A percentile compares a stretch with the other conserved stretches of the same genome.
Evolutionary conservation across 2,329 filamentous ascomycete species (phyloP).

Genomic region (Cladobotryum mycophilum): DNA sequence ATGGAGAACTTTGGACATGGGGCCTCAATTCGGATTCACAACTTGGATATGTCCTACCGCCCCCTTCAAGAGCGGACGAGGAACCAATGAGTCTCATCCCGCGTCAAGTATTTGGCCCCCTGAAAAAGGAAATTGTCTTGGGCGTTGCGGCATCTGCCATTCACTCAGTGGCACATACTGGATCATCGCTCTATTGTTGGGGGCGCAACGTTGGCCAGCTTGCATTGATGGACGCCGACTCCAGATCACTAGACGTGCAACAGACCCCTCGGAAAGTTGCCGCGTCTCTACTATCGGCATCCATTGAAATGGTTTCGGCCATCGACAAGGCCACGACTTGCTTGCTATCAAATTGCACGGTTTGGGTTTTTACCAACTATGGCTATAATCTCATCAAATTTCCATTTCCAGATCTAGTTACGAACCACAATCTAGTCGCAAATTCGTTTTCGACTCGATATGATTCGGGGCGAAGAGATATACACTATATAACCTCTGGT

Average conservation of each 20-base stretch:
- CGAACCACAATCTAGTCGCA: slow-evolving; percentile 61
- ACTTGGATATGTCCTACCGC: slow-evolving; percentile 74
- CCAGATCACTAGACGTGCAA: slow-evolving; percentile 82
- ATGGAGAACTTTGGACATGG: slow-evolving; percentile 93
- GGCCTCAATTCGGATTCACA: slow-evolving; percentile 82
- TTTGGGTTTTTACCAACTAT: slow-evolving; percentile 93
- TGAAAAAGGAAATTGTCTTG: slow-evolving; percentile 78
- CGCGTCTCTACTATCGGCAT: slow-evolving; percentile 62
- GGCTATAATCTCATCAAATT: slow-evolving; percentile 90
- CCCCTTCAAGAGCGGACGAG: slow-evolving; percentile 62
- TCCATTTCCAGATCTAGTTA: slow-evolving; percentile 63
- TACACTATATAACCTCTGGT: slow-evolving; percentile 72
- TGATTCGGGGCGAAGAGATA: slow-evolving; percentile 60
- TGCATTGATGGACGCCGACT: slow-evolving; percentile 90
- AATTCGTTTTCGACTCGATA: slow-evolving; percentile 45
- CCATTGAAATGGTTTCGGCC: slow-evolving; percentile 73
- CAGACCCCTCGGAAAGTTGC: slow-evolving; percentile 78
- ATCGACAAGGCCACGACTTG: slow-evolving; percentile 87
- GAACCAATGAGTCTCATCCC: slow-evolving; percentile 76
- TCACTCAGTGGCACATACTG: slow-evolving; percentile 85
- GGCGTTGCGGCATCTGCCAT: slow-evolving; percentile 84
- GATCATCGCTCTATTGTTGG: slow-evolving; percentile 80
- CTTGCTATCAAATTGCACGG: slow-evolving; percentile 77
- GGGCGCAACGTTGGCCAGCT: slow-evolving; percentile 93
- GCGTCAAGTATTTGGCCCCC: slow-evolving; percentile 80